phyloP scores from a whole-genome alignment of 2,329 filamentous ascomycete genomes.

The Aspergillus caelatus region DNA sequence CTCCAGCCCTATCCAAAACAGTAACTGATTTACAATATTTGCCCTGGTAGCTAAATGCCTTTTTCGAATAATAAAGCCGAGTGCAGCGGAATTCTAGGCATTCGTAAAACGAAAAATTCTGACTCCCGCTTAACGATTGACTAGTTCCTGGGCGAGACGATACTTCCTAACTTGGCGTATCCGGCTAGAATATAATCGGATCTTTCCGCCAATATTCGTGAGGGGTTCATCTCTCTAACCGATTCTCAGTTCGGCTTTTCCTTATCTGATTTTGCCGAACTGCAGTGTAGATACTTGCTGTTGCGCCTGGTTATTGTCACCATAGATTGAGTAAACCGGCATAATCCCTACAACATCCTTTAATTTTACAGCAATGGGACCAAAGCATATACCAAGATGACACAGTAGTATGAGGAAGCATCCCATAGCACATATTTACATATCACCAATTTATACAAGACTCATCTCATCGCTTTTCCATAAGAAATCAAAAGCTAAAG shows the following conservation, averaged over 20 bases:
- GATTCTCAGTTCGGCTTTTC: not conserved
- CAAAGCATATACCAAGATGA: too few species aligned
- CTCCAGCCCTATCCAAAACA: not conserved
- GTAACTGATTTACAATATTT: not conserved
- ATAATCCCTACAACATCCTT: not conserved
- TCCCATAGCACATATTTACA: not conserved
- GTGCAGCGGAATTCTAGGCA: not conserved
- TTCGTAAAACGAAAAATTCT: not conserved
- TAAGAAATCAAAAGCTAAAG: conserved; percentile 31
- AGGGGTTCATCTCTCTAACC: not conserved
- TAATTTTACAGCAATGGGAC: not conserved
- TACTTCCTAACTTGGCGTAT: not conserved
- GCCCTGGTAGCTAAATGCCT: not conserved
- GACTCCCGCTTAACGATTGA: not conserved
- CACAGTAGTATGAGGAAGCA: not conserved
- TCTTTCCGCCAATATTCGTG: not conserved
- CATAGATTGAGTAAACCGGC: fast-evolving
- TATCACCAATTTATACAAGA: not conserved
- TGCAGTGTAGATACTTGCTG: not conserved
- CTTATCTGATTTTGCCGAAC: not conserved
- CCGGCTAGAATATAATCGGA: not conserved
- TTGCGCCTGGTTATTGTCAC: not conserved
- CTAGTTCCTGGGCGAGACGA: not conserved
- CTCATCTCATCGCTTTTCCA: not conserved
- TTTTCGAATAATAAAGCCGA: not conserved